These are phyloP conservation scores for Leishmania aethiopica DNA, from an alignment of 208 protist species.

Conservation along the genomic window DNA sequence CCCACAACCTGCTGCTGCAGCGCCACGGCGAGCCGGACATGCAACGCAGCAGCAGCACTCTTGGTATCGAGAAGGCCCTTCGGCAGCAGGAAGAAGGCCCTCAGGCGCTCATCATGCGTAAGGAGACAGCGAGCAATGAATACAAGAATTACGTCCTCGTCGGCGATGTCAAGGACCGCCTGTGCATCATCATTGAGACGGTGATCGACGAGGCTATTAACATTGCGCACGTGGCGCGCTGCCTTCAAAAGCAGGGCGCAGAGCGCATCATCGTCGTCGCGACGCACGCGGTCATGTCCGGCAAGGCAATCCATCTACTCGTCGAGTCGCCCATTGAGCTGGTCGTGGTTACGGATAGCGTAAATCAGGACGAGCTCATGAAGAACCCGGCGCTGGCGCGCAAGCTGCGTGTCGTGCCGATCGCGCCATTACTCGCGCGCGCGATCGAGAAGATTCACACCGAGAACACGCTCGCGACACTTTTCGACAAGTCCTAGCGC, in stretches of 20 bases:
- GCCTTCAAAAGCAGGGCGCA: slow-evolving; percentile 63
- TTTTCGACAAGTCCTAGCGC: slow-evolving; percentile 67
- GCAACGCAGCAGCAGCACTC: slow-evolving; percentile 42
- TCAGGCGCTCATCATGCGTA: slow-evolving; percentile 22
- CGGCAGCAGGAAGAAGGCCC: slow-evolving; percentile 59
- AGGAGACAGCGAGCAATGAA: slow-evolving; percentile 23
- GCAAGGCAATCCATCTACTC: slow-evolving; percentile 60
- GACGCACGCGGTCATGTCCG: slow-evolving; percentile 81
- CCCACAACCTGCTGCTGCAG: slow-evolving; percentile 2
- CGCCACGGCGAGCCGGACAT: slow-evolving; percentile 1
- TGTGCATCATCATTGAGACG: slow-evolving; percentile 85
- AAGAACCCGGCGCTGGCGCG: slow-evolving; percentile 62
- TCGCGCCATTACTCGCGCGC: slow-evolving; percentile 81
- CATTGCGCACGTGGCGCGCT: slow-evolving; percentile 57
- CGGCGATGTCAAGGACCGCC: slow-evolving; percentile 65
- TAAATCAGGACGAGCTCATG: slow-evolving; percentile 81
- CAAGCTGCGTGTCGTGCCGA: slow-evolving; percentile 83
- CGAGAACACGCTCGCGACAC: slow-evolving; percentile 72
- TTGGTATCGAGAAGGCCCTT: slow-evolving; percentile 67
- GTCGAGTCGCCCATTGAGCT: slow-evolving; percentile 76
- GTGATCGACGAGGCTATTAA: slow-evolving; percentile 82
- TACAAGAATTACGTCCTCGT: slow-evolving; percentile 68
- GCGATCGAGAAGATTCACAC: slow-evolving; percentile 90
- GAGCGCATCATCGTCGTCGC: slow-evolving; percentile 71
- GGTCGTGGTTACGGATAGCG: slow-evolving; percentile 81